Evolutionary conservation across 257 asterid genomes (phyloP), one percentile per base, ranked within the genome.

Genomic region (Ophiorrhiza pumila): DNA sequence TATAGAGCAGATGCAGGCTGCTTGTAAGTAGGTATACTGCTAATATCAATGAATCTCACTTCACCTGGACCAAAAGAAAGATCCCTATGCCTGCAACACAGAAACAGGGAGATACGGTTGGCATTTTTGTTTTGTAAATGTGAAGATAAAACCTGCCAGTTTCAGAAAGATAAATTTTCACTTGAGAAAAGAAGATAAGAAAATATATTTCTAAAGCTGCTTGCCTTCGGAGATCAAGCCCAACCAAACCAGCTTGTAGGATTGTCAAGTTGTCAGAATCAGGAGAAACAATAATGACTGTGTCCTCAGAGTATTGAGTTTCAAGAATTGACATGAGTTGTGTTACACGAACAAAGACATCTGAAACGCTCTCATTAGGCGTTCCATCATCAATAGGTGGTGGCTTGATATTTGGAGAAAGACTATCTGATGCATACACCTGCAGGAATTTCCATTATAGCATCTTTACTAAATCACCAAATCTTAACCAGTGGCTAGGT

Each of bases 311-410:
- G 64, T 93, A 93, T 50, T 91, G 98, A 1, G 95, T 91, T 81
- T 93, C 98, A 22, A 93, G 98, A 76, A 93, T 87, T 0, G 98
- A 91, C 98, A 91, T 93, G 78, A 91, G 92, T 56, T 91, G 97
- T 15, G 97, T 93, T 63, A 93, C 92, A 22, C 97, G 98, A 35
- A 93, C 98, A 80, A 91, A 91, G 8, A 93, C 98, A 67, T 91
- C 98, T 14, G 83, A 87, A 31, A 91, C 94, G 68, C 98, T 93
- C 71, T 91, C 97, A 43, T 93, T 93, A 17, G 98, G 98, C 34
- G 98, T 93, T 32, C 97, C 98, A 4, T 91, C 96, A 34, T 88
- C 81, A 46, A 83, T 77, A 66, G 98, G 98, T 2, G 97, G 97
- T 17, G 98, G 98, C 79, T 87, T 93, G 29, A 79, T 85, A 46